Base-by-base conservation (phyloP, 495 filamentous ascomycete genomes). In the Chlorociboria aeruginascens region DNA sequence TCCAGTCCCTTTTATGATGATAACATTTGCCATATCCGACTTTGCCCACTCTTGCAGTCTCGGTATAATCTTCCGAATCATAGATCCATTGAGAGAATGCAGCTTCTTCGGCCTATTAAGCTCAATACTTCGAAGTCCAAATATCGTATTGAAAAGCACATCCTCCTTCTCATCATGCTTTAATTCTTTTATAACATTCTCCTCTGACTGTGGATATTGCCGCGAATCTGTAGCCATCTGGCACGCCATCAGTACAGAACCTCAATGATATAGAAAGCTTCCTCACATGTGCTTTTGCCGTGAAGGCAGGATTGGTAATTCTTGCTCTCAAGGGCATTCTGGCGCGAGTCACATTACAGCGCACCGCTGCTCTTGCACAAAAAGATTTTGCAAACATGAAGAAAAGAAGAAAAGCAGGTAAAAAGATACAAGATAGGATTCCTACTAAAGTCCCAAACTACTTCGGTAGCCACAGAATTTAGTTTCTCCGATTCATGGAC, bases 31-130 rank as follows among this genome's bases (percentile, higher is more conserved):
- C 58, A 98, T 70, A 57, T 92, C 79, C 32, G 90, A 97, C 62
- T 93, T 92, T 62, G 84, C 74, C 86, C 87, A 97, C 73, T 96
- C 89, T 68, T 82, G 72, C 52, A 98, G 61, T 40, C 93, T 76
- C 20, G 89, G 85, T 40, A 85, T 63, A 53, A 97, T 96, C 68
- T 97, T 97, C 46, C 83, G 75, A 32, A 78, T 84, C 92, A 98
- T 98, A 48, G 89, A 95, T 38, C 78, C 83, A 62, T 94, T 85
- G 52, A 98, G 75, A 30, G 89, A 81, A 63, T 98, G 97, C 54
- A 85, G 71, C 69, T 94, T 94, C 56, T 73, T 72, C 10, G 90
- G 92, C 29, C 92, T 79, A 71, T 98, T 97, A 50, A 98, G 84
- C 68, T 95, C 85, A 59, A 98, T 82, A 56, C 83, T 86, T 45